A percentile compares a stretch with the other conserved stretches of the same genome.
Conservation (phyloP, 2,329 filamentous ascomycete species). For the Trichoderma sp. region DNA sequence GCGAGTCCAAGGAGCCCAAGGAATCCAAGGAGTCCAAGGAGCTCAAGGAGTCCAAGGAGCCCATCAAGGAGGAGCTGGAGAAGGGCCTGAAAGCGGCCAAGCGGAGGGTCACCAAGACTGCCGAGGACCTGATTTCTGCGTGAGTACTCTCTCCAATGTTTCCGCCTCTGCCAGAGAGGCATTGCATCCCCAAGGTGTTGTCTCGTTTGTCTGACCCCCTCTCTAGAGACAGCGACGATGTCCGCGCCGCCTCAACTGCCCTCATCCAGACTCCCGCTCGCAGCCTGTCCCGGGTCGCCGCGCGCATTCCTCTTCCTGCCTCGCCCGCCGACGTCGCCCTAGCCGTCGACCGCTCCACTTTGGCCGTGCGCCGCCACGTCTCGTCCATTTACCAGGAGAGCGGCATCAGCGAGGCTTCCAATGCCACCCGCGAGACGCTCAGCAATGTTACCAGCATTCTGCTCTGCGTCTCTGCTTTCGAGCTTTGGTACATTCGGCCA, state of each 20-base stretch:
- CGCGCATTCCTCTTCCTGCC: slow-evolving; percentile 69
- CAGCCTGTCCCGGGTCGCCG: slow-evolving; percentile 50
- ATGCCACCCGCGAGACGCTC: slow-evolving; percentile 64
- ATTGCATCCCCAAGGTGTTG: not conserved
- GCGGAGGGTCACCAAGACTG: slow-evolving; percentile 44
- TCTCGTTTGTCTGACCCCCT: slow-evolving; percentile 6
- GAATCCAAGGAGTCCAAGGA: slow-evolving; percentile 31
- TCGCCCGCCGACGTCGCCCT: slow-evolving; percentile 76
- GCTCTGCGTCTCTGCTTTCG: slow-evolving; percentile 63
- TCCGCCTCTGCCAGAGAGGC: not conserved
- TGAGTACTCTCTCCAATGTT: slow-evolving; percentile 32
- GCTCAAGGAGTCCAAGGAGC: slow-evolving; percentile 35
- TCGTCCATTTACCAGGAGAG: slow-evolving; percentile 61
- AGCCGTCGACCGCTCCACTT: slow-evolving; percentile 68
- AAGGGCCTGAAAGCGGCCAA: slow-evolving; percentile 44
- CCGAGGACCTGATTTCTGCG: slow-evolving; percentile 46
- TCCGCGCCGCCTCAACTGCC: slow-evolving; percentile 41
- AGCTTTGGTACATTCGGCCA: slow-evolving; percentile 65
- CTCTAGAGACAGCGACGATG: slow-evolving; percentile 30
- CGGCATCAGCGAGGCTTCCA: slow-evolving; percentile 62
- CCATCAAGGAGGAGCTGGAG: slow-evolving; percentile 37
- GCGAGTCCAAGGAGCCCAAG: slow-evolving; percentile 40
- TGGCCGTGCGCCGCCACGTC: slow-evolving; percentile 64
- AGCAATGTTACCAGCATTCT: slow-evolving; percentile 73
- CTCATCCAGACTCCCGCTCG: slow-evolving; percentile 50